These are phyloP conservation scores for Massarina eburnea DNA, from an alignment of 2,329 filamentous ascomycete genomes.

Conservation along the genomic window DNA sequence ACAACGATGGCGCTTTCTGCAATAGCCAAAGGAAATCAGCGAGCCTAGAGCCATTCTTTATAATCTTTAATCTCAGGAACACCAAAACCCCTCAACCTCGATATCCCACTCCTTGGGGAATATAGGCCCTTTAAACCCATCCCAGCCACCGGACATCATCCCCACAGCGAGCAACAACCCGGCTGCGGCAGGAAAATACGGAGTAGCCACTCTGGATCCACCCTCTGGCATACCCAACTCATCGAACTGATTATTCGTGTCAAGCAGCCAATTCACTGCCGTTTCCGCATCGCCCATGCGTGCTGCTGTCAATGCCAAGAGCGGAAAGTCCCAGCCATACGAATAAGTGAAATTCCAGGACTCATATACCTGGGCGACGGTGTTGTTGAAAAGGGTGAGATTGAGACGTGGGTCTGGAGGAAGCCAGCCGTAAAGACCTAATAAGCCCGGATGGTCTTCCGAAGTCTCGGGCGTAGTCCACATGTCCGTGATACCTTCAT, in stretches of 20 bases:
- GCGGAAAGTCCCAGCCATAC: slow-evolving; percentile 40
- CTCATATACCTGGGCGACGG: slow-evolving; percentile 30
- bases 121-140: slow-evolving; percentile 49
- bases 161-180: slow-evolving; percentile 55
- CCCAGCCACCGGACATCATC: slow-evolving; percentile 62
- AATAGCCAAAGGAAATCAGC: too few relatives aligned
- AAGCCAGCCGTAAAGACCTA: slow-evolving; percentile 35
- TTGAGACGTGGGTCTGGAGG: slow-evolving; percentile 33
- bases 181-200: slow-evolving; percentile 58
- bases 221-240: slow-evolving; percentile 59
- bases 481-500: slow-evolving; percentile 51
- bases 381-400: slow-evolving; percentile 30
- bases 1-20: too few relatives aligned
- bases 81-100: slow-evolving; percentile 51
- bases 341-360: slow-evolving; percentile 40
- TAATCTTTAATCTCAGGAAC: slow-evolving; percentile 18
- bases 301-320: slow-evolving; percentile 35
- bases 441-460: slow-evolving; percentile 35
- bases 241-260: slow-evolving; percentile 57
- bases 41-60: too few relatives aligned
- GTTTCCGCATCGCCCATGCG: slow-evolving; percentile 29
- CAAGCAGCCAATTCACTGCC: slow-evolving; percentile 46
- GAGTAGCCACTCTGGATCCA: slow-evolving; percentile 56
- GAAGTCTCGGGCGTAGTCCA: slow-evolving; percentile 30
- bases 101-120: slow-evolving; percentile 55